A percentile compares a stretch with the other conserved stretches of the same genome.
These are phyloP conservation scores for Arthrinium puccinioides DNA, from an alignment of 2,329 filamentous ascomycete species.

Conservation along the genomic window DNA sequence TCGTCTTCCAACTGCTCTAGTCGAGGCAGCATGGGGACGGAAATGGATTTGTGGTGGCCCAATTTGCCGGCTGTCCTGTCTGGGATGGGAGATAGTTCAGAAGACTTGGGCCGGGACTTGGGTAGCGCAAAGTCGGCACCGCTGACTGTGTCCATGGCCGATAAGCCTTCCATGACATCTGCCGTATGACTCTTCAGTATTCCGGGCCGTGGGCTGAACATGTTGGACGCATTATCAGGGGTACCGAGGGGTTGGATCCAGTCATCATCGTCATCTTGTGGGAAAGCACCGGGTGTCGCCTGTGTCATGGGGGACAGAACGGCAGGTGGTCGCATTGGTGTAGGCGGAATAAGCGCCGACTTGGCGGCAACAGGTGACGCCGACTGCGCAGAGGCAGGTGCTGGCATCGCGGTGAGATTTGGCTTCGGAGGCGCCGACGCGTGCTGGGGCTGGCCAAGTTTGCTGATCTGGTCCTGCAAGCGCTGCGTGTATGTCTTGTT, in stretches of 20 bases:
- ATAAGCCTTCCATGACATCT: conserved; percentile 52
- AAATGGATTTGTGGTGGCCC: conserved; percentile 55
- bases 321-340: too few species aligned
- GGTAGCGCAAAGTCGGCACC: conserved; percentile 38
- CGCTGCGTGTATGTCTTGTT: conserved; percentile 91
- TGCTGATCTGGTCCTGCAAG: conserved; percentile 85
- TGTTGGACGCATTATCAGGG: conserved; percentile 23
- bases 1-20: conserved; percentile 17
- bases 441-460: conserved; percentile 52
- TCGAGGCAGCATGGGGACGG: conserved; percentile 47
- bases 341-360: conserved; percentile 29
- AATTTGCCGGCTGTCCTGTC: conserved; percentile 25
- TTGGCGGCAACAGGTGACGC: conserved; percentile 25
- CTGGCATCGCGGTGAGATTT: conserved; percentile 26
- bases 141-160: conserved; percentile 39
- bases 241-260: conserved; percentile 51
- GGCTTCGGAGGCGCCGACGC: conserved; percentile 41
- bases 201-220: conserved; percentile 40
- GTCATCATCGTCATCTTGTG: conserved; percentile 52
- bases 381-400: conserved; percentile 13
- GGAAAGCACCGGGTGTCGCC: conserved; percentile 52
- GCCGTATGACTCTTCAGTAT: conserved; percentile 54
- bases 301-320: conserved; percentile 28
- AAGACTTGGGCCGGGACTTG: conserved; percentile 32
- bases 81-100: conserved; percentile 22